phyloP scores from a whole-genome alignment of 768 basidiomycete species.

The Pisolithus marmoratus region DNA sequence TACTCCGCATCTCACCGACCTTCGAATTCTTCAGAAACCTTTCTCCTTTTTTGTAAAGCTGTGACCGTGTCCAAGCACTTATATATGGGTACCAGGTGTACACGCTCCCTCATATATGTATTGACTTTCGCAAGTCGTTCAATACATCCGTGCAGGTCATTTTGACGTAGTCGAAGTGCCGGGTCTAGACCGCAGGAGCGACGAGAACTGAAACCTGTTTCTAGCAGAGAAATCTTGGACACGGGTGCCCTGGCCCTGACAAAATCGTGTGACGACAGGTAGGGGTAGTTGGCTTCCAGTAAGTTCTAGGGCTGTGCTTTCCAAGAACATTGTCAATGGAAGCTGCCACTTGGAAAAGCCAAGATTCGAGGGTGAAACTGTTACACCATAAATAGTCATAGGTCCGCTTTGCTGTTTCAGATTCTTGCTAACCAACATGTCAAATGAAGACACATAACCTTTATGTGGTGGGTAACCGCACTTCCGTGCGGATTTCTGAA shows the following conservation, averaged over 20 bases:
- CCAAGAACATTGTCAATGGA: not conserved
- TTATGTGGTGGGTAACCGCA: too few relatives aligned
- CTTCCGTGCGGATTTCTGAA: too few relatives aligned
- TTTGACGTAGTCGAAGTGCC: not conserved
- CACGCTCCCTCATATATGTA: constrained; percentile 20
- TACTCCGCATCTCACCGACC: not conserved
- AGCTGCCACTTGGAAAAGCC: not conserved
- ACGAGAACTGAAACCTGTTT: not conserved
- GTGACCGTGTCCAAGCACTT: constrained; percentile 12
- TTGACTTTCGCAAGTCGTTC: constrained; percentile 5
- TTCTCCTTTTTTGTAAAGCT: not conserved
- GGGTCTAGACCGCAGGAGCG: not conserved
- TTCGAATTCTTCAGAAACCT: constrained; percentile 1
- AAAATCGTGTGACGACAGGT: too few relatives aligned
- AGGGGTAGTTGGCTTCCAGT: too few relatives aligned
- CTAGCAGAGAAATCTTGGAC: not conserved
- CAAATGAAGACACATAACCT: too few relatives aligned
- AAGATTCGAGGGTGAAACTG: too few relatives aligned
- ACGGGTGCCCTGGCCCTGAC: too few relatives aligned
- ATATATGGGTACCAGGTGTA: constrained; percentile 32
- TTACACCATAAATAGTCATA: too few relatives aligned
- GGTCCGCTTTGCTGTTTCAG: too few relatives aligned
- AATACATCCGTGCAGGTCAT: not conserved
- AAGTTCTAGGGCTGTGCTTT: too few relatives aligned
- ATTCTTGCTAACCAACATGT: too few relatives aligned